Evolutionary conservation across 345 rosid genomes (phyloP).

Genomic region (Lepidium africanum): DNA sequence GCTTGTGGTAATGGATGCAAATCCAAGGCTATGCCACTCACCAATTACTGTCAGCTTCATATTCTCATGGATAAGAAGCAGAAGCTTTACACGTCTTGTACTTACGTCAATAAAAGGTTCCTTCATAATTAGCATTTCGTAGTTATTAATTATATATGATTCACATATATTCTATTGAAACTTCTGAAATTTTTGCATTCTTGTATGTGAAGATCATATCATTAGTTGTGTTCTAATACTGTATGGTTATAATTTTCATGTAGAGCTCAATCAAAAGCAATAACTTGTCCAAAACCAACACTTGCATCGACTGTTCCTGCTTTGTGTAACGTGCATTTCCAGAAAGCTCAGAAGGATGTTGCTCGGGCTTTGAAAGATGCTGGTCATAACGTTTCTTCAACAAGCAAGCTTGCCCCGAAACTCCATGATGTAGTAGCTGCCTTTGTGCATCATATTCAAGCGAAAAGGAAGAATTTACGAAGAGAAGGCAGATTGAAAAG

Average conservation of each 20-base stretch:
- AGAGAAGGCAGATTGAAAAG: constrained; percentile 24
- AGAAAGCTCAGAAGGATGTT: constrained; percentile 64
- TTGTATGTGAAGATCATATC: background rate
- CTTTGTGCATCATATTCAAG: constrained; percentile 63
- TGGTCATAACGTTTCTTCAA: constrained; percentile 52
- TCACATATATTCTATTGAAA: background rate
- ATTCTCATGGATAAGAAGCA: constrained; percentile 79
- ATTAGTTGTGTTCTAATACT: background rate
- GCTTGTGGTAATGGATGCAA: constrained; percentile 62
- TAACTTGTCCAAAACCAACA: constrained; percentile 72
- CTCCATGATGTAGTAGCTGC: constrained; percentile 65
- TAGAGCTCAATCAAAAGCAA: constrained; percentile 67
- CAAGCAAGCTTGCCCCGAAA: constrained; percentile 61
- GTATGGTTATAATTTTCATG: background rate
- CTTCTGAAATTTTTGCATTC: background rate
- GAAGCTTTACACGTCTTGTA: constrained; percentile 86
- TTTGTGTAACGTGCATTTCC: constrained; percentile 56
- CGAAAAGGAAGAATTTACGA: constrained; percentile 46
- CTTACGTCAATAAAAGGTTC: constrained; percentile 70
- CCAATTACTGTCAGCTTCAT: constrained; percentile 78
- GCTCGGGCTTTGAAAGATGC: constrained; percentile 64
- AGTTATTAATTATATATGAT: background rate
- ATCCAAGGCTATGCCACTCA: constrained; percentile 75
- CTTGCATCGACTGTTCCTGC: constrained; percentile 54
- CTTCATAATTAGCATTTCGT: background rate